Base-by-base conservation (phyloP, 192 early-diverging fungal species). In the Backusella circina region DNA sequence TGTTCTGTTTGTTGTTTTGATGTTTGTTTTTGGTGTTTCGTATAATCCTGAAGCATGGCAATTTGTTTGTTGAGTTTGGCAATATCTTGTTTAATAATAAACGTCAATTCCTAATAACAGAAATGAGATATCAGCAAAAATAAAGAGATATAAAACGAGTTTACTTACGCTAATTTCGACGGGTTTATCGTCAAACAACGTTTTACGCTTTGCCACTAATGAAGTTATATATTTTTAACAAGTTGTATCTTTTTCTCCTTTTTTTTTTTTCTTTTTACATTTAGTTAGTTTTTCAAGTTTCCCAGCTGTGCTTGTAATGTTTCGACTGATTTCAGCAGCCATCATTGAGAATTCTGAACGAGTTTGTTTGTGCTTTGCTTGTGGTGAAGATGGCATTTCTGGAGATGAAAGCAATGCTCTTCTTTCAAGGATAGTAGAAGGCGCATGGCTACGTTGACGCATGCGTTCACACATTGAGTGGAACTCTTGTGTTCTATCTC, bases 111-210 rank as follows among this genome's bases (percentile, higher is more conserved):
- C 91, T 92, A 71, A 50, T 65, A 3, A 66, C 28, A 44, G 28
- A 38, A 21, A 51, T 21, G n/a, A n/a, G 50, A 41, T 37, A 28
- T 72, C 15, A 36, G 33, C 6, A 2, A 61, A 23, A 28, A 12
- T 18, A 23, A 21, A 23, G 1, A 26, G 1, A 28, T 6, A 7
- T 13, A 10, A 13, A 28, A 13, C 0, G 7, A 32, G 1, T 5
- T 28, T 50, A 13, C 66, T 51, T 88, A 91, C 89, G 73, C 94
- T 96, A 74, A 99, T 98, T 76, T 99, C 97, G 8, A 91, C 88
- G 12, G 97, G 95, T 79, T 91, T 91, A 85, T 99, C 98, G 82
- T 99, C 97, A 76, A 99, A 99, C 72, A 99, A 83, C 2, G 97
- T 95, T 82, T 96, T 96, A 67, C 95, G 86, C 70, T 96, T 96